These are phyloP conservation scores for Friedmanniomyces endolithicus DNA, from an alignment of 495 filamentous ascomycete genomes.

Conservation along the genomic window DNA sequence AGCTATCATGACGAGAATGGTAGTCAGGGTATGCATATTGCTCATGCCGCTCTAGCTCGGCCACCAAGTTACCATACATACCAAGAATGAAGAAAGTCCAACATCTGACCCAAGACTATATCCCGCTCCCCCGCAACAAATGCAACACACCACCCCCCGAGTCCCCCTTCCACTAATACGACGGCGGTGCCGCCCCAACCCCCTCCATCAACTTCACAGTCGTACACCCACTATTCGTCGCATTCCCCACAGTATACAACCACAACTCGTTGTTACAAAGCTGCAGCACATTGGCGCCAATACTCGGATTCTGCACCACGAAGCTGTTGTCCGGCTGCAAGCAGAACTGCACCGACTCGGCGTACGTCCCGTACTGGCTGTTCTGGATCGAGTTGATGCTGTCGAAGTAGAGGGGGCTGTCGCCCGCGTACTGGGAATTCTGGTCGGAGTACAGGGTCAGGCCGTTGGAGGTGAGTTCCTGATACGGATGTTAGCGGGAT, in stretches of 20 bases:
- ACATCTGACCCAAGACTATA: too few species aligned
- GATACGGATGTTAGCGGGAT: neutral
- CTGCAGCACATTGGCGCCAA: neutral
- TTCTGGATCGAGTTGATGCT: neutral
- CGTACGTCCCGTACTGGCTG: neutral
- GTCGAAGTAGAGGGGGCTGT: slow-evolving; percentile 7
- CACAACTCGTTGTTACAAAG: slow-evolving; percentile 1
- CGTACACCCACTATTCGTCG: slow-evolving; percentile 3
- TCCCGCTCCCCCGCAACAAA: too few species aligned
- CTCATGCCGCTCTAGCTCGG: neutral
- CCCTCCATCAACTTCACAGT: neutral
- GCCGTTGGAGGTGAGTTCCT: neutral
- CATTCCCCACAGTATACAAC: slow-evolving; percentile 1
- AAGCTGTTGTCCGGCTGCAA: slow-evolving; percentile 4
- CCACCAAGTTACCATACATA: neutral
- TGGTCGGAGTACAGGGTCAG: slow-evolving; percentile 8
- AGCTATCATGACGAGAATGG: neutral
- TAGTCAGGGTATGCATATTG: neutral
- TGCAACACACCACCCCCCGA: neutral
- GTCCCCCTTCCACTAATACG: neutral
- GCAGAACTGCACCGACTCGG: slow-evolving; percentile 10
- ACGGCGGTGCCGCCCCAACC: neutral
- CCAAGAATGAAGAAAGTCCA: neutral
- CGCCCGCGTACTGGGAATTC: neutral
- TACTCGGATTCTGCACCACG: slow-evolving; percentile 2